Conservation (phyloP, 2,329 filamentous ascomycete species). For the Lachnellula arida region DNA sequence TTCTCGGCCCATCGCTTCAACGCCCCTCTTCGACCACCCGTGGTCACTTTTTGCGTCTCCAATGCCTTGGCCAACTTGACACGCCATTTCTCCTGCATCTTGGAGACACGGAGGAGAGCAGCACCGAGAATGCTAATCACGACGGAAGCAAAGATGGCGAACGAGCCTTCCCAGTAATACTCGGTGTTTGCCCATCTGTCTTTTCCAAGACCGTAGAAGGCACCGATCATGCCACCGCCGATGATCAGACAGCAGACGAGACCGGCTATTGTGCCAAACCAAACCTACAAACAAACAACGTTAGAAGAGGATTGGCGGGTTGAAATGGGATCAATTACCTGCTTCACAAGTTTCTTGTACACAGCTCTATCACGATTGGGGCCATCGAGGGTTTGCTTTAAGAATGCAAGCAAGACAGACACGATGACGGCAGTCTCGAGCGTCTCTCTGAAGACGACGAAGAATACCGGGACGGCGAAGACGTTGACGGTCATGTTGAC, state of each 20-base stretch:
- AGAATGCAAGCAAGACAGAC: slow-evolving; percentile 78
- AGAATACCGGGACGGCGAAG: slow-evolving; percentile 78
- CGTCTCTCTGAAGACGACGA: slow-evolving; percentile 83
- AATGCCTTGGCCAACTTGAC: slow-evolving; percentile 71
- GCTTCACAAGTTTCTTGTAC: slow-evolving; percentile 61
- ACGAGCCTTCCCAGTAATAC: slow-evolving; percentile 76
- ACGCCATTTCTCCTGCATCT: slow-evolving; percentile 85
- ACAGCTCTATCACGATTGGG: slow-evolving; percentile 55
- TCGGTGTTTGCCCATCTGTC: slow-evolving; percentile 65
- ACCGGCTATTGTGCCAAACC: slow-evolving; percentile 50
- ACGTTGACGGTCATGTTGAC: slow-evolving; percentile 57
- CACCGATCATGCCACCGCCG: slow-evolving; percentile 57
- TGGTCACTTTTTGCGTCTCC: slow-evolving; percentile 43
- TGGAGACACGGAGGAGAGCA: slow-evolving; percentile 74
- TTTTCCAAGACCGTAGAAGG: slow-evolving; percentile 60
- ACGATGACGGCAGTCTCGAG: slow-evolving; percentile 81
- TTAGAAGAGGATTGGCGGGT: background rate
- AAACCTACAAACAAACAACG: slow-evolving; percentile 41
- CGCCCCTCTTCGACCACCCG: slow-evolving; percentile 35
- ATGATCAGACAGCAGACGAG: slow-evolving; percentile 54
- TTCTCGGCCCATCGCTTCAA: slow-evolving; percentile 66
- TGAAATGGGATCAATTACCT: slow-evolving; percentile 37
- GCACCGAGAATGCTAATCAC: slow-evolving; percentile 81
- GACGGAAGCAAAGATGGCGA: slow-evolving; percentile 67
- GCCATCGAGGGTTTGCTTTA: slow-evolving; percentile 72